Percentiles rank a stretch among this genome's conserved stretches.
phyloP scores from a whole-genome alignment of 805 yeast species.

The Diddensiella transvaalensis region DNA sequence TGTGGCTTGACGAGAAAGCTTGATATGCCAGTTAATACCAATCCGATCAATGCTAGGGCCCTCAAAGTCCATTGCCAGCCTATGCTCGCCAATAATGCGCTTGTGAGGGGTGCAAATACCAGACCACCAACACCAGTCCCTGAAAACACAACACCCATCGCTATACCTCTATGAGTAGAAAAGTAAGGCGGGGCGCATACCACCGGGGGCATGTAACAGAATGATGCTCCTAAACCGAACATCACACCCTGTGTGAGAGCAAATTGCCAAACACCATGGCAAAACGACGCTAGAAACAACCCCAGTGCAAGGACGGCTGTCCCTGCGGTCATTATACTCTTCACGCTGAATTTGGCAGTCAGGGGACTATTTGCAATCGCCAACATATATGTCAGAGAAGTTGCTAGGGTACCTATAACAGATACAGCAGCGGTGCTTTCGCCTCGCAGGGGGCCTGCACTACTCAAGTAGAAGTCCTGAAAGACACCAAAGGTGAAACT shows the following conservation, averaged over 20 bases:
- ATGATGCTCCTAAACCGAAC: conserved; percentile 20
- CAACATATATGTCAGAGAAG: conserved; percentile 16
- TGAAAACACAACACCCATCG: conserved; percentile 25
- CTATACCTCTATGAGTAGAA: conserved; percentile 23
- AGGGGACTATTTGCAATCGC: conserved; percentile 11
- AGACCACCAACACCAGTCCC: conserved; percentile 28
- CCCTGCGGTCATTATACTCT: conserved; percentile 16
- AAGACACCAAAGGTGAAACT: conserved; percentile 24
- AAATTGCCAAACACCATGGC: conserved; percentile 18
- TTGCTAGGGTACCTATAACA: conserved; percentile 23
- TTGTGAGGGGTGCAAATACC: conserved; percentile 20
- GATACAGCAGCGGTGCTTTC: conserved; percentile 13
- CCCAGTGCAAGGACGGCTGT: conserved; percentile 15
- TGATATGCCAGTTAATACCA: conserved; percentile 11
- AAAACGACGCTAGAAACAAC: conserved; percentile 14
- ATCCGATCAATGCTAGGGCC: conserved; percentile 16
- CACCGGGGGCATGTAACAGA: conserved; percentile 23
- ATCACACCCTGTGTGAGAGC: conserved; percentile 21
- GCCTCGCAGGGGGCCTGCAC: conserved; percentile 18
- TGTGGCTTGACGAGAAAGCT: conserved; percentile 16
- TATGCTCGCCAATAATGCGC: conserved; percentile 11
- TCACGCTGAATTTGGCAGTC: conserved; percentile 1
- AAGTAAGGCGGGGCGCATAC: conserved; percentile 25
- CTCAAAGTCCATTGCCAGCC: conserved; percentile 23
- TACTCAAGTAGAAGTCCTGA: conserved; percentile 20